Percentiles rank a stretch among this genome's conserved stretches.
phyloP scores from a whole-genome alignment of 306 rosid genomes.

The Begonia loranthoides region DNA sequence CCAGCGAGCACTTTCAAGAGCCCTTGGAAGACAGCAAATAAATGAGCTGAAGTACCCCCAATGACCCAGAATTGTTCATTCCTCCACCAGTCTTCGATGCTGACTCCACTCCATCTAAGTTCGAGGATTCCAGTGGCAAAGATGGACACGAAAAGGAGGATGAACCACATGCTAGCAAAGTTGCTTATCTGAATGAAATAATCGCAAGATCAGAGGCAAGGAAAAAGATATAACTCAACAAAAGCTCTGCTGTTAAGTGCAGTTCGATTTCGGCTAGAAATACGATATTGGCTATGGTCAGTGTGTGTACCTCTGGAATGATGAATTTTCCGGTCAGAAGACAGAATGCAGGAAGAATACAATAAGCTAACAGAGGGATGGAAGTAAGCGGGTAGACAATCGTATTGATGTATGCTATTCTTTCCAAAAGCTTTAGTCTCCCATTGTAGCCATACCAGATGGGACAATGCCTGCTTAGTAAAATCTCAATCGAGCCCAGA shows the following conservation, averaged over 20 bases:
- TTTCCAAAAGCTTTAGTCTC: conserved; percentile 57
- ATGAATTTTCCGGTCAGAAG: conserved; percentile 89
- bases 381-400: conserved; percentile 93
- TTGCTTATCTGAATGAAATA: conserved; percentile 73
- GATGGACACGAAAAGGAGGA: conserved; percentile 85
- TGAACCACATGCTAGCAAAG: conserved; percentile 98
- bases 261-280: too few species aligned
- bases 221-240: neutral
- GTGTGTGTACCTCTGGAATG: conserved; percentile 70
- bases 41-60: conserved; percentile 78
- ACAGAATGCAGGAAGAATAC: conserved; percentile 92
- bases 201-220: neutral
- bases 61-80: conserved; percentile 98
- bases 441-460: conserved; percentile 98
- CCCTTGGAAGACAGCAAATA: conserved; percentile 35
- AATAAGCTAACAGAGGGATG: conserved; percentile 76
- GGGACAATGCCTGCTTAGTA: conserved; percentile 99
- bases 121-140: conserved; percentile 86
- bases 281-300: neutral
- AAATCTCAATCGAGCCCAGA: conserved; percentile 93
- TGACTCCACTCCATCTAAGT: conserved; percentile 99
- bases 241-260: too few species aligned
- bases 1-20: conserved; percentile 82
- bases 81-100: conserved; percentile 99
- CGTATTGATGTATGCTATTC: conserved; percentile 89